Conservation (phyloP, 345 rosid genomes). For the Carallia pectinifolia region DNA sequence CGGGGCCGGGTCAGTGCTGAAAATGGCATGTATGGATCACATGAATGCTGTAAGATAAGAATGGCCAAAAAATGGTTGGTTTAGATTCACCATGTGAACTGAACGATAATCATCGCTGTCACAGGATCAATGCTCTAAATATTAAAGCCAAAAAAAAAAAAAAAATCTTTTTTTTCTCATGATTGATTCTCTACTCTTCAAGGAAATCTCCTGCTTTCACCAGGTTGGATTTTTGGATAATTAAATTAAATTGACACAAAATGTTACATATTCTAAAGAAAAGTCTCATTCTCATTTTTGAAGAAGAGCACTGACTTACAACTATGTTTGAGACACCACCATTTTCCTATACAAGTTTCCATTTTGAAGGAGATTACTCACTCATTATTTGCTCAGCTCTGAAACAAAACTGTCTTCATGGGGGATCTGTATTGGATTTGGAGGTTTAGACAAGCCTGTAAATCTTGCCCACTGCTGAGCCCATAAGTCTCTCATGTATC, state of each 20-base stretch:
- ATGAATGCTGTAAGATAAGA: background rate
- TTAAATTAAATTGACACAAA: background rate
- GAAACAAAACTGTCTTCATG: constrained; percentile 1
- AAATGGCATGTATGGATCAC: background rate
- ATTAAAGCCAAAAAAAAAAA: too few relatives aligned
- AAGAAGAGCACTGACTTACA: constrained; percentile 1
- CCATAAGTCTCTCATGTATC: constrained; percentile 8
- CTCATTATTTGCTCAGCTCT: background rate
- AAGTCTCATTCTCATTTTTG: constrained; percentile 1
- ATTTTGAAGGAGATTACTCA: constrained; percentile 4
- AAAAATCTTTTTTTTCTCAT: too few relatives aligned
- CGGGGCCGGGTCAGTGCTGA: background rate
- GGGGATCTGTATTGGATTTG: background rate
- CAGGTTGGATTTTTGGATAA: background rate
- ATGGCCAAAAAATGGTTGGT: background rate
- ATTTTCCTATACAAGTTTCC: constrained; percentile 21
- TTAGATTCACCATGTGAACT: too few relatives aligned
- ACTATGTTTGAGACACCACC: background rate
- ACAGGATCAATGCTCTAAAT: too few relatives aligned
- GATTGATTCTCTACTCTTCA: background rate
- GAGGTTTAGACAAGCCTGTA: constrained; percentile 8
- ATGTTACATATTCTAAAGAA: background rate
- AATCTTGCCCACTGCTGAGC: background rate
- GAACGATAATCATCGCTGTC: too few relatives aligned
- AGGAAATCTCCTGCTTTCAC: background rate